Evolutionary conservation across 345 rosid genomes (phyloP).

Genomic region (Bretschneidera sinensis): DNA sequence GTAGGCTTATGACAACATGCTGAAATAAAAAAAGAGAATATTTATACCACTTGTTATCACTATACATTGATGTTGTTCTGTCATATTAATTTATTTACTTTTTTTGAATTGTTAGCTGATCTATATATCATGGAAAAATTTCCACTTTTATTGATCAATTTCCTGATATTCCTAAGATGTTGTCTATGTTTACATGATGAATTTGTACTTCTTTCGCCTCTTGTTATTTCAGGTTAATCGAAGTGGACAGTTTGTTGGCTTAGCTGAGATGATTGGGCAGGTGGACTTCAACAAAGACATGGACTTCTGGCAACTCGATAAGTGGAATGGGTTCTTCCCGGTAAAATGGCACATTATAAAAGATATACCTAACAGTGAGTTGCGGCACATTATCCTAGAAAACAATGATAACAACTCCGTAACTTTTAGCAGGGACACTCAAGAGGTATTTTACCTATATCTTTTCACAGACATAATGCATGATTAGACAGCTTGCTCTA

Average conservation of each 20-base stretch:
- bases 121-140: neutral
- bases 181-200: neutral
- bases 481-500: too few relatives aligned
- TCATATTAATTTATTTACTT: neutral
- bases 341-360: conserved; percentile 73
- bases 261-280: conserved; percentile 74
- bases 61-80: too few relatives aligned
- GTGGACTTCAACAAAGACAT: conserved; percentile 70
- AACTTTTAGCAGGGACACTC: conserved; percentile 75
- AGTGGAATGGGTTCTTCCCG: conserved; percentile 79
- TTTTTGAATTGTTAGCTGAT: neutral
- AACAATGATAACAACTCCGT: conserved; percentile 62
- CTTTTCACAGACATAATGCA: neutral
- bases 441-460: conserved; percentile 44
- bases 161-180: neutral
- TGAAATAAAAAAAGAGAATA: too few relatives aligned
- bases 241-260: conserved; percentile 80
- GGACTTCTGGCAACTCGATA: conserved; percentile 80
- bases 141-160: neutral
- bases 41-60: too few relatives aligned
- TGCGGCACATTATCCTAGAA: conserved; percentile 60
- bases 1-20: neutral
- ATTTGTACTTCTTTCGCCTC: too few relatives aligned
- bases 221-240: conserved; percentile 59
- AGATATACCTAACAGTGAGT: conserved; percentile 61